A percentile compares a stretch with the other conserved stretches of the same genome.
These are phyloP conservation scores for Pulicaria dysenterica DNA, from an alignment of 129 eudicot species.

Conservation along the genomic window DNA sequence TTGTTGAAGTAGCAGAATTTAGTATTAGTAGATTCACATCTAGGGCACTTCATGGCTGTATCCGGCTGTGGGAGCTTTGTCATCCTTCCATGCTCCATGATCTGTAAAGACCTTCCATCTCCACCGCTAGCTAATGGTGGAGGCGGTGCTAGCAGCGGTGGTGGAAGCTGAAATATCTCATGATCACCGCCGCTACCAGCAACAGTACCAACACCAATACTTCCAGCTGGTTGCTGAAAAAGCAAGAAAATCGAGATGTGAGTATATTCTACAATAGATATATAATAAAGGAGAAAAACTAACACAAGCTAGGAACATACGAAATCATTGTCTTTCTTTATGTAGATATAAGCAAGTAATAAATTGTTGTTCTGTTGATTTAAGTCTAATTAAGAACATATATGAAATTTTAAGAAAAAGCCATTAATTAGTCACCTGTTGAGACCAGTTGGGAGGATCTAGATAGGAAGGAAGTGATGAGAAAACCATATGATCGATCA, in stretches of 20 bases:
- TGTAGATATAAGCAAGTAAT: background rate
- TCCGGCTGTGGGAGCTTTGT: constrained; percentile 37
- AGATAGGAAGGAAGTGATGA: constrained; percentile 57
- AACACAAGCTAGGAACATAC: constrained; percentile 29
- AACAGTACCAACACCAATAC: constrained; percentile 23
- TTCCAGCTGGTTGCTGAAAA: constrained; percentile 44
- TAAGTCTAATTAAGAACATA: constrained; percentile 21
- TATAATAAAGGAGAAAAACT: constrained; percentile 15
- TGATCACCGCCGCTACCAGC: constrained; percentile 37
- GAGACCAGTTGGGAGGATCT: constrained; percentile 60
- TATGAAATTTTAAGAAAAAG: constrained; percentile 12
- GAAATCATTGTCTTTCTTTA: constrained; percentile 18
- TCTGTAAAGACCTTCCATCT: constrained; percentile 27
- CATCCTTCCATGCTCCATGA: constrained; percentile 43
- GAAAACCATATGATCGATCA: constrained; percentile 51
- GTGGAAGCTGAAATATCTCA: constrained; percentile 32
- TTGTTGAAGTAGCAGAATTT: constrained; percentile 58
- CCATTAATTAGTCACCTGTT: constrained; percentile 33
- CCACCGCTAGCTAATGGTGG: constrained; percentile 19
- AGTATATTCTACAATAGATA: constrained; percentile 42
- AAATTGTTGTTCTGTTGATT: constrained; percentile 9
- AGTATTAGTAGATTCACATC: constrained; percentile 47
- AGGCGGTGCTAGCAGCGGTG: constrained; percentile 33
- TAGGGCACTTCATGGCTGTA: constrained; percentile 43
- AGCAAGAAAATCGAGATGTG: constrained; percentile 25